Conservation (phyloP, 2,329 filamentous ascomycete species). For the Ophiosphaerella korrae region DNA sequence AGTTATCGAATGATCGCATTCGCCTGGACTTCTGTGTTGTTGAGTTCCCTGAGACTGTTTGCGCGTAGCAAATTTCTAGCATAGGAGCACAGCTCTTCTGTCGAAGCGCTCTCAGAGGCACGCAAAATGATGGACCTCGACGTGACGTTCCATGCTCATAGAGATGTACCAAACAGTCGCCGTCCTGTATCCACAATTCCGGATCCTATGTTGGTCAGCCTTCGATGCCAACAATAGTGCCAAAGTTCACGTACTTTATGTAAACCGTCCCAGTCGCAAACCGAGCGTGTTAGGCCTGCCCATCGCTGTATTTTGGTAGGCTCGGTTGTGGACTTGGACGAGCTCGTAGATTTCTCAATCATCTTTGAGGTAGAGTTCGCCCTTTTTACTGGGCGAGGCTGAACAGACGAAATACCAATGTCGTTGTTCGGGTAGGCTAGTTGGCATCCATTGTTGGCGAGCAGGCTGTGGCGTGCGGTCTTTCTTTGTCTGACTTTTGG, state of each 20-base stretch:
- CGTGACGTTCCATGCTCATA: slow-evolving; percentile 69
- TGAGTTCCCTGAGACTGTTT: slow-evolving; percentile 9
- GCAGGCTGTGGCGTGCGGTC: slow-evolving; percentile 7
- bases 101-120: slow-evolving; percentile 65
- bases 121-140: slow-evolving; percentile 69
- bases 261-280: slow-evolving; percentile 52
- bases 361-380: background rate
- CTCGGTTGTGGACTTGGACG: slow-evolving; percentile 22
- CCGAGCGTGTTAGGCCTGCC: slow-evolving; percentile 40
- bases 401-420: background rate
- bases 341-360: slow-evolving; percentile 24
- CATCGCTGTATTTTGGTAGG: slow-evolving; percentile 38
- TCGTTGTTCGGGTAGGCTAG: slow-evolving; percentile 2
- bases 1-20: slow-evolving; percentile 47
- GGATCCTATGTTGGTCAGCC: slow-evolving; percentile 60
- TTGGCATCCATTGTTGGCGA: slow-evolving; percentile 4
- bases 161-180: slow-evolving; percentile 73
- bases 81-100: slow-evolving; percentile 65
- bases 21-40: slow-evolving; percentile 13
- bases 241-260: slow-evolving; percentile 47
- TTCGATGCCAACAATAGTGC: background rate
- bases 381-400: background rate
- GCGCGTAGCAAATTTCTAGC: slow-evolving; percentile 54
- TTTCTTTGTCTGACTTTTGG: slow-evolving; percentile 3
- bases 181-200: slow-evolving; percentile 71